These are phyloP conservation scores for Spathaspora gorwiae DNA, from an alignment of 805 yeast species.

Conservation along the genomic window DNA sequence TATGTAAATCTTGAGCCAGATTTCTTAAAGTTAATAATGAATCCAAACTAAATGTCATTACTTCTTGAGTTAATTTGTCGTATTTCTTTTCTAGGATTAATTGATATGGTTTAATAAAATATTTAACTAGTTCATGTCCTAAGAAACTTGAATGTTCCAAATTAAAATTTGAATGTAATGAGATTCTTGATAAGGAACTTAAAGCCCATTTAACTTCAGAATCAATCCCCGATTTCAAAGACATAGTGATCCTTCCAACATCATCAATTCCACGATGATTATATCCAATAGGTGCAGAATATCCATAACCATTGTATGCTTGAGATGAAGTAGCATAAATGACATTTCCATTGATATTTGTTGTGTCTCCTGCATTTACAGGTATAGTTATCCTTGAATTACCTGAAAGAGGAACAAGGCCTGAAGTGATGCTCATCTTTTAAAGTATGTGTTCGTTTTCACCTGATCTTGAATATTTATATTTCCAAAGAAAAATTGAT, in stretches of 20 bases:
- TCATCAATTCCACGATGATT: constrained; percentile 57
- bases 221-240: constrained; percentile 59
- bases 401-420: constrained; percentile 5
- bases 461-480: no score
- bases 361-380: constrained; percentile 1
- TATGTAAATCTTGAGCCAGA: constrained; percentile 74
- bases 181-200: constrained; percentile 45
- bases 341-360: neutral
- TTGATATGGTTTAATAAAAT: constrained; percentile 32
- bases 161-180: constrained; percentile 46
- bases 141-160: constrained; percentile 35
- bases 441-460: no score
- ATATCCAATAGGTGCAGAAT: constrained; percentile 17
- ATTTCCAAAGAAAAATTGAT: no score
- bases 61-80: constrained; percentile 12
- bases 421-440: constrained; percentile 1
- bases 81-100: constrained; percentile 15
- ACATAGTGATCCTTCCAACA: constrained; percentile 62
- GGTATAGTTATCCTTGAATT: constrained; percentile 6
- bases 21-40: constrained; percentile 73
- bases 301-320: constrained; percentile 5
- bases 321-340: neutral
- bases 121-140: constrained; percentile 37
- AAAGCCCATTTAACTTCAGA: constrained; percentile 73
- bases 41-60: constrained; percentile 29